Percentiles rank a stretch among this genome's conserved stretches.
Evolutionary conservation across 495 filamentous ascomycete species (phyloP).

Genomic region (Podospora bellae-mahoneyi): DNA sequence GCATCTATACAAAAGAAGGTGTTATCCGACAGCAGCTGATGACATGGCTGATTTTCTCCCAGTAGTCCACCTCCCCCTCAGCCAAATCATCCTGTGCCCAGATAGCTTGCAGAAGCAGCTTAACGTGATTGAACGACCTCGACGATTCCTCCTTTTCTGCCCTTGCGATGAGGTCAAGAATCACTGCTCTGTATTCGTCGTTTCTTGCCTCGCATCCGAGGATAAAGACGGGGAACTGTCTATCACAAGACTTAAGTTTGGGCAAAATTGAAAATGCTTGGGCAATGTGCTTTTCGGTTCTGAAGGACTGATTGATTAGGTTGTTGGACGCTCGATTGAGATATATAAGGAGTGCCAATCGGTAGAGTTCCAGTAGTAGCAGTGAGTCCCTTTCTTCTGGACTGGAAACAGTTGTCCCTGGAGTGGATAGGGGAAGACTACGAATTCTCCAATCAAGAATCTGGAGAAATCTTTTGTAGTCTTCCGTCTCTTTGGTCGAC

Average conservation of each 20-base stretch:
- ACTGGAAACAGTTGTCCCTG: background rate
- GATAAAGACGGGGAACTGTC: slow-evolving; percentile 39
- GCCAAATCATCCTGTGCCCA: slow-evolving; percentile 44
- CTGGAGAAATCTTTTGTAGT: slow-evolving; percentile 24
- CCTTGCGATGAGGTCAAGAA: slow-evolving; percentile 34
- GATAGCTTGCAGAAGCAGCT: slow-evolving; percentile 31
- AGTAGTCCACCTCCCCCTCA: slow-evolving; percentile 30
- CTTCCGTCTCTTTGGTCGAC: slow-evolving; percentile 2
- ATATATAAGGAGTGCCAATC: slow-evolving; percentile 34
- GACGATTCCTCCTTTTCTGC: slow-evolving; percentile 26
- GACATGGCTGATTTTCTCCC: slow-evolving; percentile 29
- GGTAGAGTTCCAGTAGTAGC: slow-evolving; percentile 29
- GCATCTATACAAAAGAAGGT: slow-evolving; percentile 29
- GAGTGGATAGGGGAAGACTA: slow-evolving; percentile 8
- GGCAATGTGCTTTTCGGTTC: slow-evolving; percentile 5
- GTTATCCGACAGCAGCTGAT: slow-evolving; percentile 31
- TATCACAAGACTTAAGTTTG: slow-evolving; percentile 20
- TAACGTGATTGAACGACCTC: slow-evolving; percentile 29
- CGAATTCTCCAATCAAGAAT: slow-evolving; percentile 27
- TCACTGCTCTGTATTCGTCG: slow-evolving; percentile 33
- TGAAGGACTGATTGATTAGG: slow-evolving; percentile 20
- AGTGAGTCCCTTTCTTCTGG: background rate
- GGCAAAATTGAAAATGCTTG: background rate
- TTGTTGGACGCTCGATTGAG: slow-evolving; percentile 29
- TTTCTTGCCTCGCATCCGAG: slow-evolving; percentile 39